These are phyloP conservation scores for Triticum urartu DNA, from an alignment of 176 grass and related monocot genomes.

Conservation along the genomic window DNA sequence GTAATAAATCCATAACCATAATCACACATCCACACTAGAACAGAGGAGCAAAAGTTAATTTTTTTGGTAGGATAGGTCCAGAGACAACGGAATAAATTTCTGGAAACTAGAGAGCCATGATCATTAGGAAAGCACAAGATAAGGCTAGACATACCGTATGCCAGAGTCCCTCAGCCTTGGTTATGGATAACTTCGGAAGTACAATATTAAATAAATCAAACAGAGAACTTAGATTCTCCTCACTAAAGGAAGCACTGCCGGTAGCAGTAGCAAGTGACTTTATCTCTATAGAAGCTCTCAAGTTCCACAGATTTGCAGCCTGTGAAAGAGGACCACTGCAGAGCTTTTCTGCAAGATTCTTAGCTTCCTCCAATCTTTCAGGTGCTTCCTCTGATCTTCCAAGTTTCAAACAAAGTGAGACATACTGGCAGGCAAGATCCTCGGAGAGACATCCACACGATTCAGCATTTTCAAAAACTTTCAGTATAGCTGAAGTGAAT, in stretches of 20 bases:
- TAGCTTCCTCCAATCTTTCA: constrained; percentile 73
- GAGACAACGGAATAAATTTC: background rate
- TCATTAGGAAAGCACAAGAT: background rate
- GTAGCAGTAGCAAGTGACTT: constrained; percentile 44
- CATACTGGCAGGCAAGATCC: constrained; percentile 71
- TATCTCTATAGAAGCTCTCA: constrained; percentile 78
- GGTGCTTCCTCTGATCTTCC: constrained; percentile 71
- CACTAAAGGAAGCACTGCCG: constrained; percentile 39
- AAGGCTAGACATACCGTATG: constrained; percentile 57
- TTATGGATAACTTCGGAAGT: constrained; percentile 49
- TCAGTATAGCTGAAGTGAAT: constrained; percentile 49
- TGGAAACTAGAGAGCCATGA: background rate
- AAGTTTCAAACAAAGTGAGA: constrained; percentile 58
- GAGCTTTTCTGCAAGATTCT: constrained; percentile 64
- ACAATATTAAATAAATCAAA: constrained; percentile 67
- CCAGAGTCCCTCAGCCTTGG: constrained; percentile 67
- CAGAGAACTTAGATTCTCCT: constrained; percentile 52
- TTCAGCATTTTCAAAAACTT: constrained; percentile 74
- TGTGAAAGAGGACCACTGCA: constrained; percentile 61
- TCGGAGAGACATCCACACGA: constrained; percentile 56
- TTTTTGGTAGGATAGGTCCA: background rate
- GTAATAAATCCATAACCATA: background rate
- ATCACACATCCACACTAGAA: background rate
- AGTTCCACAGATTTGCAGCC: constrained; percentile 59
- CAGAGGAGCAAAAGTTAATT: background rate